Evolutionary conservation across 2,329 filamentous ascomycete genomes (phyloP), one percentile per base, ranked within the genome.

Genomic region (Hymenotorrendiella dingleyae): DNA sequence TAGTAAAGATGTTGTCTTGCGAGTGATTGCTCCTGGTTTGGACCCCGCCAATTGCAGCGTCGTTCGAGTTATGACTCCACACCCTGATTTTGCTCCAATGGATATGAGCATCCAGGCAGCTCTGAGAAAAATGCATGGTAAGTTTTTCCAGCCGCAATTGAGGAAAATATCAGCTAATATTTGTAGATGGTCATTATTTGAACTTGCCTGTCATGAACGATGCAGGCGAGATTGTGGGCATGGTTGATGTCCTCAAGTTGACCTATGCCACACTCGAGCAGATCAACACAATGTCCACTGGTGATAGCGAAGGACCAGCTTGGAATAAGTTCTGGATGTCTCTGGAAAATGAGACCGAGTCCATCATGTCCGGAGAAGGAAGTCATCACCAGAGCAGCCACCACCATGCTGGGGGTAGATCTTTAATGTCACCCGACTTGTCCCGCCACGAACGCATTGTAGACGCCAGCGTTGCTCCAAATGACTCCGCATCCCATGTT

Each of bases 251-350:
- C 46, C 78, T 98, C 49, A 97, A 97, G 70, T 76, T 98, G 59
- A 98, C 93, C 17, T 98, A 98, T 66, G 93, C 93, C 37, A 98
- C 93, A 4, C 76, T 98, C 40, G 93, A 98, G 67, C 91, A 96
- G 71, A 89, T 94, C 67, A 97, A 97, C 71, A 89, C 87, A 46
- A 97, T 98, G 83, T 82, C 78, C 29, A 89, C 82, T 40, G 78
- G 79, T 30, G 91, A 95, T 61, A 88, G 80, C 56, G 93, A 98
- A 67, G 93, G 93, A 0, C 93, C 93, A 4, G 93, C 93, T 6
- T 98, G 93, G 93, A 97, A 96, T 72, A 98, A 97, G 67, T 98
- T 98, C 70, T 98, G 93, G 93, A 74, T 97, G 54, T 97, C 93
- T 1, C 82, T 98, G 57, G 79, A 62, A 12, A 80, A 97, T 64